Conservation (phyloP, 768 basidiomycete species). For the Hortiboletus campestris region DNA sequence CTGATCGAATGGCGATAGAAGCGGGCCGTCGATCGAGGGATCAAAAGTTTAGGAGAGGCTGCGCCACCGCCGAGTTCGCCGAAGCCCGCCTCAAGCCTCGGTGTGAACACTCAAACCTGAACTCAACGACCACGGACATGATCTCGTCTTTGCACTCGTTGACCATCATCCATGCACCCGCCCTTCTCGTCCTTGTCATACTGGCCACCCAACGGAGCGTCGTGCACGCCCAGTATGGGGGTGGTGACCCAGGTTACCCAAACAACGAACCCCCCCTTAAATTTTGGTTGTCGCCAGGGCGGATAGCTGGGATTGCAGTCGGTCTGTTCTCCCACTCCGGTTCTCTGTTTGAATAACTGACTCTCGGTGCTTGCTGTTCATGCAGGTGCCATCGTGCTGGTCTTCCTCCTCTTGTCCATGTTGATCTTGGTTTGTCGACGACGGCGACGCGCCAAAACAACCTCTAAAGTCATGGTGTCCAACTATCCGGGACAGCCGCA, state of each 20-base stretch:
- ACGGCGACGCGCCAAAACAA: neutral
- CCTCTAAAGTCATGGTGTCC: neutral
- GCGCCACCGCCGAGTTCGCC: neutral
- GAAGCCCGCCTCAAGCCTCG: neutral
- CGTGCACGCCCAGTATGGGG: conserved; percentile 13
- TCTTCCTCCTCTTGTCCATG: conserved; percentile 10
- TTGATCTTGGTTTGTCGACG: conserved; percentile 5
- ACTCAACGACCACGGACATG: neutral
- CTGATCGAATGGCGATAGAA: neutral
- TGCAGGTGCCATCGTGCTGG: conserved; percentile 9
- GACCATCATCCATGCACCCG: neutral
- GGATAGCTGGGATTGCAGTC: conserved; percentile 25
- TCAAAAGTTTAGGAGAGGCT: neutral
- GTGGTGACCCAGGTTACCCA: too few relatives aligned
- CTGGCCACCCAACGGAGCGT: conserved; percentile 3
- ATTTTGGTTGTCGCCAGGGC: conserved; percentile 25
- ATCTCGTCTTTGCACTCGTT: neutral
- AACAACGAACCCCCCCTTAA: neutral
- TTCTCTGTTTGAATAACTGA: neutral
- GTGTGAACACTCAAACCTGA: neutral
- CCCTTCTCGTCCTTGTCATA: neutral
- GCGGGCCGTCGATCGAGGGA: neutral
- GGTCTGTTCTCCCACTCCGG: conserved; percentile 15
- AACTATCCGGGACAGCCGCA: neutral
- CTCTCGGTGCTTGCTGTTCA: neutral